A percentile compares a stretch with the other conserved stretches of the same genome.
These are phyloP conservation scores for Mortierella claussenii DNA, from an alignment of 192 early-diverging fungal genomes.

Conservation along the genomic window DNA sequence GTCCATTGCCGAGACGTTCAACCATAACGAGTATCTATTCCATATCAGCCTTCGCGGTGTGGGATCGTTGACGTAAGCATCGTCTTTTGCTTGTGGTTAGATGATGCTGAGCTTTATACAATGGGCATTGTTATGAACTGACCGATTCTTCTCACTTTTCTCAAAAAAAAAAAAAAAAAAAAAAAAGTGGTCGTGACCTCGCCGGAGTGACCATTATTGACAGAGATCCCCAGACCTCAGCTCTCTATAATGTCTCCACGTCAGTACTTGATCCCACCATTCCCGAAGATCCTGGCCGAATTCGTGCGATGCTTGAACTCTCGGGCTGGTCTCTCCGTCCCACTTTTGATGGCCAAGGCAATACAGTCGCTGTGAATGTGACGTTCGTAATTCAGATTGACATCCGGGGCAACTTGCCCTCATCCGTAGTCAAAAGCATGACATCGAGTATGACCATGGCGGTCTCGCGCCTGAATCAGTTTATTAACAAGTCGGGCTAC, in stretches of 20 bases:
- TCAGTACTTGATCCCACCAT: slow-evolving; percentile 59
- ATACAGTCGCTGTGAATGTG: slow-evolving; percentile 51
- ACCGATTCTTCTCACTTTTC: too few relatives aligned
- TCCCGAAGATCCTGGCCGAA: slow-evolving; percentile 57
- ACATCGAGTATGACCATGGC: slow-evolving; percentile 58
- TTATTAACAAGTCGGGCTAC: slow-evolving; percentile 58
- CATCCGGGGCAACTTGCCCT: slow-evolving; percentile 57
- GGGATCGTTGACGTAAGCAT: slow-evolving; percentile 52
- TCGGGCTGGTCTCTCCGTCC: slow-evolving; percentile 65
- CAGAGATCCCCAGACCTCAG: slow-evolving; percentile 56
- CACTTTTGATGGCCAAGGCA: slow-evolving; percentile 54
- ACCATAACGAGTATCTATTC: slow-evolving; percentile 62
- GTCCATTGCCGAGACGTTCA: slow-evolving; percentile 58
- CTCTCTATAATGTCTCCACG: slow-evolving; percentile 58
- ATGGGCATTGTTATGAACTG: too few relatives aligned
- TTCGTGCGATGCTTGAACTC: slow-evolving; percentile 55
- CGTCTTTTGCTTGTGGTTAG: not conserved
- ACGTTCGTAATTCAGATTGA: slow-evolving; percentile 61
- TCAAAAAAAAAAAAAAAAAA: too few relatives aligned
- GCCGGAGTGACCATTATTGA: slow-evolving; percentile 61
- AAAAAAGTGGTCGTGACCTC: slow-evolving; percentile 58
- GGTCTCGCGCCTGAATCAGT: slow-evolving; percentile 55
- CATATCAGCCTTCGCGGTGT: slow-evolving; percentile 49
- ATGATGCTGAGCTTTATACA: too few relatives aligned
- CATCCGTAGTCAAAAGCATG: slow-evolving; percentile 54